Percentiles rank a stretch among this genome's conserved stretches.
Conservation (phyloP, 768 basidiomycete genomes). For the Boletus rubroflammeus region DNA sequence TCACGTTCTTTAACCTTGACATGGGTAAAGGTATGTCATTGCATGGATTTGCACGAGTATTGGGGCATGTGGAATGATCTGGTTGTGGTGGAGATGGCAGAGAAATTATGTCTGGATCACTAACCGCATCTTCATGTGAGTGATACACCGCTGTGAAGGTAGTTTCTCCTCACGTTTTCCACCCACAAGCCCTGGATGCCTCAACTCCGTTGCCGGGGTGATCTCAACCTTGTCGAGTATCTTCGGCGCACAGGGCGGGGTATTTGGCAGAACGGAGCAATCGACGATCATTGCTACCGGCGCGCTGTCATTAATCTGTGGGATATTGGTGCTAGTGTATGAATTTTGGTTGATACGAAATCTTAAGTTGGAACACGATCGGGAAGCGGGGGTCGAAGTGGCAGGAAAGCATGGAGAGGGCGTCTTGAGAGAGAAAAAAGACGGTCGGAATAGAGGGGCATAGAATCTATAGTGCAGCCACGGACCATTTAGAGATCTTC, state of each 20-base stretch:
- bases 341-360: slow-evolving; percentile 42
- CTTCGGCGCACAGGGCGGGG: slow-evolving; percentile 46
- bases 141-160: neutral
- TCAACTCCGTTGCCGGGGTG: slow-evolving; percentile 55
- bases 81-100: slow-evolving; percentile 59
- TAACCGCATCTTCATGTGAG: slow-evolving; percentile 56
- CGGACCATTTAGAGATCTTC: neutral
- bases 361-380: slow-evolving; percentile 43
- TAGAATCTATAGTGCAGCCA: neutral
- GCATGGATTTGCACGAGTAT: slow-evolving; percentile 54
- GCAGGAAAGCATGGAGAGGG: slow-evolving; percentile 47
- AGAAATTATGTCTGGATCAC: slow-evolving; percentile 57
- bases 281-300: slow-evolving; percentile 48
- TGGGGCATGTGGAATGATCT: slow-evolving; percentile 52
- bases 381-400: slow-evolving; percentile 38
- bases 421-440: slow-evolving; percentile 18
- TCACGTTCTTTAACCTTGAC: slow-evolving; percentile 1
- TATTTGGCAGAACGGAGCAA: slow-evolving; percentile 40
- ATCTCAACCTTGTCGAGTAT: slow-evolving; percentile 52
- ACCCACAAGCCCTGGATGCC: slow-evolving; percentile 45
- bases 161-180: slow-evolving; percentile 2
- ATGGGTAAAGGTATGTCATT: slow-evolving; percentile 43
- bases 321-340: slow-evolving; percentile 39
- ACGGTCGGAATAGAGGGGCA: neutral
- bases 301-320: slow-evolving; percentile 39